Base-by-base conservation (phyloP, 2,329 filamentous ascomycete genomes). In the Xylariales sp. region DNA sequence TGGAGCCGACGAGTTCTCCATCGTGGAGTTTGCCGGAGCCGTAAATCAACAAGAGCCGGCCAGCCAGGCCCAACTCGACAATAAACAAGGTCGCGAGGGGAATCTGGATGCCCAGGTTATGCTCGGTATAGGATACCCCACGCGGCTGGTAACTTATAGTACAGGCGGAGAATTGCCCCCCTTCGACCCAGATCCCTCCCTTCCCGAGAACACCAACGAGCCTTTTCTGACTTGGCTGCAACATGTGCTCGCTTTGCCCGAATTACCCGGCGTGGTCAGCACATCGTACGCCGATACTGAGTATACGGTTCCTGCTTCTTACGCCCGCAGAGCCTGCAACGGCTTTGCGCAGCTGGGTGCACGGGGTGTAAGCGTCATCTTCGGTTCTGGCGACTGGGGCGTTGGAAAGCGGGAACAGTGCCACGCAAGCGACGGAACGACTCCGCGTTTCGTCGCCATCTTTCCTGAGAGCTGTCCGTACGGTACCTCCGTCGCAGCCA, bases 221-320 rank as follows among this genome's bases (percentile, higher is more conserved):
- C 80, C 80, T 0, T 84, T 82, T 57, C 65, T 83, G 2, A 66
- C 65, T 12, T 83, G 75, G 65, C 64, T 83, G 12, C 67, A 76
- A 48, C 75, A 76, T 56, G 58, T 83, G 9, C 66, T 82, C 2
- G 59, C 59, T 2, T 66, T 66, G 21, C 46, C 58, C 4, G 24
- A 63, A 14, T 62, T 83, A 2, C 79, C 80, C 1, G 69, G 76
- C 25, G 70, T 78, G 21, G 75, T 84, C 54, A 73, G 71, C 38
- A 80, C 76, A 11, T 84, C 79, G 0, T 86, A 86, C 56, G 80
- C 79, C 34, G 80, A 85, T 45, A 71, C 78, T 40, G 83, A 86
- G 60, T 76, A 84, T 27, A 82, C 74, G 1, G 52, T 86, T 0
- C 81, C 82, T 0, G 53, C 64, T 3, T 70, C 73, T 8, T 87